Evolutionary conservation across 768 basidiomycete species (phyloP), one percentile per base, ranked within the genome.

Genomic region (Leccinum aurantiacum): DNA sequence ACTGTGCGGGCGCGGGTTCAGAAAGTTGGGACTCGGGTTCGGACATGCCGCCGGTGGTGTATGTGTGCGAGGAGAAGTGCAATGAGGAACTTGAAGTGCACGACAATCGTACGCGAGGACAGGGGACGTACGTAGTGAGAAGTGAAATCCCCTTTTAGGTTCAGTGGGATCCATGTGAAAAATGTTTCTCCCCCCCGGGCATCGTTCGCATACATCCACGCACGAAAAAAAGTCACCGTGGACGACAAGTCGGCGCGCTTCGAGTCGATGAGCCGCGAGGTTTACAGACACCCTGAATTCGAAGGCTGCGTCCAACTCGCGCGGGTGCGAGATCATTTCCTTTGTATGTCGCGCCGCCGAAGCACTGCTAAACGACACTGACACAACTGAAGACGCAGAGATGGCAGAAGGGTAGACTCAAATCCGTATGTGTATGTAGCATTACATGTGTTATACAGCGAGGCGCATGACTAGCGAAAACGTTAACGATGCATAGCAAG

Each of bases 211-310:
- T 92, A 35, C 77, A 86, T 63, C 79, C 83, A 0, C 71, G 67
- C 22, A 88, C 88, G 22, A 80, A 80, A 85, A 67, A 75, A 74
- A 56, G 84, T 90, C 35, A 80, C 78, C 50, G 87, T 91, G 22
- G 84, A 91, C 67, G 75, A 82, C 51, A 74, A 81, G 17, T 80
- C 82, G 37, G 83, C 94, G 22, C 81, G 95, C 33, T 87, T 86
- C 59, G 97, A 99, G 70, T 90, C 87, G 3, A 91, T 99, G 70
- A 93, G 87, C 63, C 81, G 97, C 49, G 95, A 98, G 75, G 95
- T 95, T 2, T 79, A 97, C 48, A 84, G 96, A 63, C 90, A 98
- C 74, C 87, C 89, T 0, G 95, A 98, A 72, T 97, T 98, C 63
- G 82, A 85, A 38, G 92, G 85, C 46, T 84, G 80, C 53, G 94